Evolutionary conservation across 1,139 yeast species (phyloP), one percentile per base, ranked within the genome.

Genomic region (Protomyces lactucae-debilis): DNA sequence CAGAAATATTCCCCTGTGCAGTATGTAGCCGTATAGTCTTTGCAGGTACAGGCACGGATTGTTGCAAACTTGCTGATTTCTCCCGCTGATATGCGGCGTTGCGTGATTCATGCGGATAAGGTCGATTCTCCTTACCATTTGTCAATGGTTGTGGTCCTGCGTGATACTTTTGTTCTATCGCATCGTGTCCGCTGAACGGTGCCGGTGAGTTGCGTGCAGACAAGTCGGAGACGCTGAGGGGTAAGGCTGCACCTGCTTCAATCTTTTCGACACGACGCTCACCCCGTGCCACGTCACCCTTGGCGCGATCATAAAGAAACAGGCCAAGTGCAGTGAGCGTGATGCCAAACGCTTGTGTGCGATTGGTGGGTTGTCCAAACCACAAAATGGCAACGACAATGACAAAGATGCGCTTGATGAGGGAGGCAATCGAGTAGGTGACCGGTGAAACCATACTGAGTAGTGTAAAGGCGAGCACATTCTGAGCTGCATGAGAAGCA

Each of bases 351-450:
- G 85, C 82, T 75, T 92, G 97, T 35, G 77, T 73, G 16, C 72
- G 70, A 8, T 82, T 75, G 75, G 76, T 82, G 64, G 70, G 75
- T 74, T 73, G 88, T 79, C 73, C 88, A 83, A 79, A 92, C 84
- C 95, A 86, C 8, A 88, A 67, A 69, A 92, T 85, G 6, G 97
- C 89, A 67, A 87, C 86, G 32, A 86, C 76, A 66, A 92, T 91
- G 61, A 92, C 92, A 43, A 89, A 87, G 64, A 92, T 89, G 70
- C 98, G 83, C 74, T 92, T 92, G 75, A 91, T 77, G 66, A 92
- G 85, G 72, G 88, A 88, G 52, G 97, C 97, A 71, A 92, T 89
- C 51, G 96, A 87, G 76, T 92, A 92, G 69, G 92, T 88, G 57
- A 92, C 93, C 0, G 98, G 95, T 14, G 92, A 83, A 40, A 92